Conservation (phyloP, 352 stramenopile genomes). For the Globisporangium cystogenes region DNA sequence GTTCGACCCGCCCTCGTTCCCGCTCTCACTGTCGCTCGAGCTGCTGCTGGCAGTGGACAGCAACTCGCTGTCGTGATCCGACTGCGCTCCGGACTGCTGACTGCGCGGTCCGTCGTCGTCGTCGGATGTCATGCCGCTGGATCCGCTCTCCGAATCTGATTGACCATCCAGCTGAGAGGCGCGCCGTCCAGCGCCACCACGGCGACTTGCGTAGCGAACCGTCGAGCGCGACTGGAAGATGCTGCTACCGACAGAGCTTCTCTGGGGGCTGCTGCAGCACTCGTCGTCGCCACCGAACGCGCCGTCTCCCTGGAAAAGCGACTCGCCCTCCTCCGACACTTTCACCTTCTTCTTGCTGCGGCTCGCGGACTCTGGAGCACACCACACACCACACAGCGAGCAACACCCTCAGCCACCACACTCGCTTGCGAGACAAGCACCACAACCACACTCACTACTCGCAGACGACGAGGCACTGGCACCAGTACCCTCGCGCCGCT, state of each 20-base stretch:
- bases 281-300: conserved; percentile 16
- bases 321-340: conserved; percentile 11
- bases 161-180: conserved; percentile 44
- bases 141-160: conserved; percentile 50
- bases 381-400: neutral
- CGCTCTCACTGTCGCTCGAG: conserved; percentile 55
- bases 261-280: neutral
- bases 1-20: conserved; percentile 32
- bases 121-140: conserved; percentile 42
- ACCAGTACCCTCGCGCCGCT: conserved; percentile 16
- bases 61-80: conserved; percentile 28
- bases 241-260: neutral
- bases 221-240: conserved; percentile 38
- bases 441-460: neutral
- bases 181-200: conserved; percentile 13
- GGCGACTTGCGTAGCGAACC: conserved; percentile 19
- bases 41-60: conserved; percentile 40
- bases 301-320: conserved; percentile 44
- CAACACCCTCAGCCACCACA: too few species aligned
- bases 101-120: conserved; percentile 35
- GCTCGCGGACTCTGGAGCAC: conserved; percentile 4
- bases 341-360: conserved; percentile 21
- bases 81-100: conserved; percentile 23
- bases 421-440: neutral
- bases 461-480: too few species aligned